phyloP scores from a whole-genome alignment of 1,284 basidiomycete species.

The Mixia osmundae region DNA sequence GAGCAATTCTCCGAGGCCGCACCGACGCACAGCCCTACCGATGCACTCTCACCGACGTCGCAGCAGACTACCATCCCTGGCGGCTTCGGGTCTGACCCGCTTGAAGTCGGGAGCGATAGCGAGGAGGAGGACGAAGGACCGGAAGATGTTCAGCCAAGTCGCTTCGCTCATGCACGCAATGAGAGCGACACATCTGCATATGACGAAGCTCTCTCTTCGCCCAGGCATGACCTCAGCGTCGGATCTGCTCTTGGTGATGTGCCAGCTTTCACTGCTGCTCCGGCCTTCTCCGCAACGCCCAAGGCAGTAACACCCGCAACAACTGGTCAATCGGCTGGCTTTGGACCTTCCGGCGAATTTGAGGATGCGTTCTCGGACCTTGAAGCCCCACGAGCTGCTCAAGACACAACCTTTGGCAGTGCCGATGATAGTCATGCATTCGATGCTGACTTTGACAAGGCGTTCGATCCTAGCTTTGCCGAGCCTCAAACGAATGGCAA shows the following conservation, averaged over 20 bases:
- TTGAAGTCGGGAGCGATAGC: neutral
- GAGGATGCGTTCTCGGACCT: constrained; percentile 1
- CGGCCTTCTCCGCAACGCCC: constrained; percentile 1
- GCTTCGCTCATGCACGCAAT: too few relatives aligned
- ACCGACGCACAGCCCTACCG: too few relatives aligned
- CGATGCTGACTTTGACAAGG: constrained; percentile 12
- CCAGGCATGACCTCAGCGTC: too few relatives aligned
- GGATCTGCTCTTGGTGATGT: too few relatives aligned
- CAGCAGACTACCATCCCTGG: neutral
- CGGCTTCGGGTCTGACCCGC: neutral
- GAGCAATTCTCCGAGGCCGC: neutral
- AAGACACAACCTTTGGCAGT: constrained; percentile 1
- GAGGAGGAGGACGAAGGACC: neutral
- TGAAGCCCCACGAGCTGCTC: constrained; percentile 4
- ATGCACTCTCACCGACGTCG: neutral
- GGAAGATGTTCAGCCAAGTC: too few relatives aligned
- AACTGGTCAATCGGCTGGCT: neutral
- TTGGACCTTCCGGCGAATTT: constrained; percentile 2
- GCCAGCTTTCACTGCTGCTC: neutral
- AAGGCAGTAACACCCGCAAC: too few relatives aligned
- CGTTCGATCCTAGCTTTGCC: constrained; percentile 8
- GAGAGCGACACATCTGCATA: too few relatives aligned
- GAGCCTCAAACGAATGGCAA: neutral
- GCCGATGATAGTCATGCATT: constrained; percentile 4
- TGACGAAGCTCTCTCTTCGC: too few relatives aligned